Base-by-base conservation (phyloP, 495 filamentous ascomycete genomes). In the Podospora bellae-mahoneyi region DNA sequence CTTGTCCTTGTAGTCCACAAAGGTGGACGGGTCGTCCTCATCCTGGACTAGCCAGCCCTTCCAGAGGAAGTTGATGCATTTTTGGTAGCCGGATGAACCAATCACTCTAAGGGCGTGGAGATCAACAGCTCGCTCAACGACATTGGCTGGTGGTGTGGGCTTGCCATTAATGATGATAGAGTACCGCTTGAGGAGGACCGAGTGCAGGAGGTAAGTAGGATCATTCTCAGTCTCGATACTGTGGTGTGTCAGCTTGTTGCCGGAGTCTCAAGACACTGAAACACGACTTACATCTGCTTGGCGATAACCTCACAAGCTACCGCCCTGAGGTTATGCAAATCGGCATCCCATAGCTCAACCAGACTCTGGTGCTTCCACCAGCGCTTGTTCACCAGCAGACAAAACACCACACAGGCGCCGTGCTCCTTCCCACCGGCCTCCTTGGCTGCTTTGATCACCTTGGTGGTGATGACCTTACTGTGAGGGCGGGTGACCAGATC, bases 41-140 rank as follows among this genome's bases (percentile, higher is more conserved):
- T 98, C 91, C 74, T 98, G 95, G 13, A 94, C 87, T n/a, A 97
- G 84, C 95, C 95, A 99, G 55, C 95, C 95, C 66, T 85, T 86
- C 95, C 95, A 99, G 61, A 99, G 89, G 72, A 92, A 94, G 59
- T 83, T 86, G 73, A 97, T 92, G 74, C 94, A 97, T 72, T 83
- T 95, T 73, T 99, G 95, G 73, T 97, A 99, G n/a, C 94, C 93
- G 1, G 91, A 91, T 16, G 90, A 92, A 18, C 91, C 91, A 67
- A 97, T 97, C 30, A 98, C 85, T 28, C 87, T 83, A 20, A 97
- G 80, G 6, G 94, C 92, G 76, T 98, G 94, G 19, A 97, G 83
- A 76, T 99, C 95, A 54, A 98, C 92, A 0, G 96, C 91, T 61
- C 91, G 88, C 78, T 99, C 95, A 69, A 99, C 78, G 23, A 91